Evolutionary conservation across 768 basidiomycete species (phyloP).

Genomic region (Neoboletus magnificus): DNA sequence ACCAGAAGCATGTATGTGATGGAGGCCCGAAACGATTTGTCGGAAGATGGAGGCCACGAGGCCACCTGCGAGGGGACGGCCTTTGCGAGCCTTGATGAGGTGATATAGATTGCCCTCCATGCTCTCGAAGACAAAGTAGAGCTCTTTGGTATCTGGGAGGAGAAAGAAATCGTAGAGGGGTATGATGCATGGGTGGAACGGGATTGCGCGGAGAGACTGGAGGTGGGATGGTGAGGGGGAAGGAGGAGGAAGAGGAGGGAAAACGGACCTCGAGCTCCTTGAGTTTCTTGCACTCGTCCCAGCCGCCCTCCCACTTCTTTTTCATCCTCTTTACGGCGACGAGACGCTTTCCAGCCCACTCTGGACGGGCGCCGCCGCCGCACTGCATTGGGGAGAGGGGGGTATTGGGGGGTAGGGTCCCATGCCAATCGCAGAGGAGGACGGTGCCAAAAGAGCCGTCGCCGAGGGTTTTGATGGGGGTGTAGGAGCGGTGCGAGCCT

Average conservation of each 20-base stretch:
- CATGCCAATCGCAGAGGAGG: slow-evolving; percentile 99
- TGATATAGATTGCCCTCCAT: slow-evolving; percentile 99
- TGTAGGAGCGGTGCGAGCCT: slow-evolving; percentile 89
- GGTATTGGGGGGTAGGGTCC: slow-evolving; percentile 86
- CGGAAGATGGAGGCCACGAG: slow-evolving; percentile 93
- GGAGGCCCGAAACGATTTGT: slow-evolving; percentile 85
- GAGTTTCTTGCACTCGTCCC: slow-evolving; percentile 93
- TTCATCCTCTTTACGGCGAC: slow-evolving; percentile 99
- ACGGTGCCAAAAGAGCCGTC: slow-evolving; percentile 99
- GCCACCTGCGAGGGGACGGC: slow-evolving; percentile 93
- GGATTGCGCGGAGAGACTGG: slow-evolving; percentile 91
- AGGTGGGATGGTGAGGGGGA: slow-evolving; percentile 13
- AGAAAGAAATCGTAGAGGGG: slow-evolving; percentile 99
- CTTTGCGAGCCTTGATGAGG: slow-evolving; percentile 95
- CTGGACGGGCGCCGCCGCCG: slow-evolving; percentile 85
- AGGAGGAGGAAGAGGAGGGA: slow-evolving; percentile 12
- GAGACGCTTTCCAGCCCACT: slow-evolving; percentile 91
- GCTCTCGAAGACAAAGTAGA: slow-evolving; percentile 99
- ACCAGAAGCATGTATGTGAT: too few species aligned
- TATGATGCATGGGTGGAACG: slow-evolving; percentile 95
- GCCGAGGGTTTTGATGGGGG: slow-evolving; percentile 93
- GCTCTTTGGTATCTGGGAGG: slow-evolving; percentile 90
- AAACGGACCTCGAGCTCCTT: slow-evolving; percentile 89
- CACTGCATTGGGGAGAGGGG: slow-evolving; percentile 94
- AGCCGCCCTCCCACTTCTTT: slow-evolving; percentile 95